These are phyloP conservation scores for Saccharomycopsis sp. DNA, from an alignment of 805 yeast species.

Conservation along the genomic window DNA sequence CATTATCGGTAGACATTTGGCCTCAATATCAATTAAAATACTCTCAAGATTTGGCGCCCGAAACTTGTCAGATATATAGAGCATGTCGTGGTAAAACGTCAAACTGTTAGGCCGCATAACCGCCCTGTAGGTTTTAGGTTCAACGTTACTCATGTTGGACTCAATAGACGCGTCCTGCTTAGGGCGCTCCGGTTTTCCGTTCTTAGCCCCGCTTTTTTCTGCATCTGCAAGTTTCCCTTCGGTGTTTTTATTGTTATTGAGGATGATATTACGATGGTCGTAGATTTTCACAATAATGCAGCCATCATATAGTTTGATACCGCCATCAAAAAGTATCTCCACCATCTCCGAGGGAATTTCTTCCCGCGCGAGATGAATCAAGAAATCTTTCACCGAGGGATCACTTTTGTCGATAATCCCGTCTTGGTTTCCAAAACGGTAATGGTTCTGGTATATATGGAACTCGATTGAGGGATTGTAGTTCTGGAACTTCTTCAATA, in stretches of 20 bases:
- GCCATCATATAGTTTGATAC: conserved; percentile 82
- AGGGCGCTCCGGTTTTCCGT: conserved; percentile 12
- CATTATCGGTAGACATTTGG: conserved; percentile 77
- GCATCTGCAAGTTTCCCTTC: neutral
- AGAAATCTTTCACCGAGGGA: conserved; percentile 70
- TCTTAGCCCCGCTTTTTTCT: conserved; percentile 13
- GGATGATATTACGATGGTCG: conserved; percentile 59
- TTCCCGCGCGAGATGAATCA: conserved; percentile 72
- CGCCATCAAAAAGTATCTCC: conserved; percentile 83
- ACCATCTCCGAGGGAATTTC: conserved; percentile 84
- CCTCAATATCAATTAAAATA: conserved; percentile 73
- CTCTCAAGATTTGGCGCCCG: conserved; percentile 63
- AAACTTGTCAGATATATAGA: conserved; percentile 73
- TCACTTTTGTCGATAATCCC: conserved; percentile 78
- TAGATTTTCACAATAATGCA: conserved; percentile 79
- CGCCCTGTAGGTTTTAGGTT: conserved; percentile 72
- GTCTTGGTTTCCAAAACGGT: conserved; percentile 85
- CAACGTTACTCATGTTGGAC: conserved; percentile 27
- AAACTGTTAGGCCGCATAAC: conserved; percentile 74
- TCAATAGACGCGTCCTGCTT: conserved; percentile 20
- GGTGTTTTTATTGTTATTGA: conserved; percentile 7
- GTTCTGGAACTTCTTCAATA: conserved; percentile 69
- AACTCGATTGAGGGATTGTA: conserved; percentile 78
- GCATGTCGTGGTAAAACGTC: conserved; percentile 76
- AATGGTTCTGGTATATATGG: conserved; percentile 88